phyloP scores from a whole-genome alignment of 2,329 filamentous ascomycete genomes.

The Aspergillus eucalypticola region DNA sequence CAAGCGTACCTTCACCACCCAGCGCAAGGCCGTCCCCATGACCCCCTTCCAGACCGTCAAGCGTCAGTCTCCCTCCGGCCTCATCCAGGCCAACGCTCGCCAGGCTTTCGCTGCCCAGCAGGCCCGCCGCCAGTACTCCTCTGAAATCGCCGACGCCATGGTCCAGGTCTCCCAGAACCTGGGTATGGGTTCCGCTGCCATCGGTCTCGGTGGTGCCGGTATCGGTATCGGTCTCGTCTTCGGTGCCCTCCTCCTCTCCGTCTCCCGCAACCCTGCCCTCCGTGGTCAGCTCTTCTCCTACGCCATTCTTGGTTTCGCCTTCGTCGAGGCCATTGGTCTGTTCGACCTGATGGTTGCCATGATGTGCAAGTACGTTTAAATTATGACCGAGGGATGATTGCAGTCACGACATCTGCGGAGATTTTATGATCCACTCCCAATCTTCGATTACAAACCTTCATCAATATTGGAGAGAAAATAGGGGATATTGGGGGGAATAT shows the following conservation, averaged over 20 bases:
- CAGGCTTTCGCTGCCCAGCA: conserved; percentile 59
- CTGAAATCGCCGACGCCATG: conserved; percentile 81
- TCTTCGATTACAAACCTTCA: not conserved
- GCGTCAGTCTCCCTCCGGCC: conserved; percentile 68
- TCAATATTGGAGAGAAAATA: not conserved
- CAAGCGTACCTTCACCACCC: conserved; percentile 67
- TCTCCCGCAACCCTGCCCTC: conserved; percentile 92
- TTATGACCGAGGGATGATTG: conserved; percentile 13
- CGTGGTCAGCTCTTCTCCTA: conserved; percentile 95
- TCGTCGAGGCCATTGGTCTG: conserved; percentile 79
- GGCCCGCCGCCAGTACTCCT: conserved; percentile 76
- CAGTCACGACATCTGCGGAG: conserved; percentile 1
- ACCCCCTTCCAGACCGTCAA: conserved; percentile 71
- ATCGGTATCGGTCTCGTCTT: conserved; percentile 96
- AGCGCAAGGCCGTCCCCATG: conserved; percentile 36
- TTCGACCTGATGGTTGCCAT: conserved; percentile 91
- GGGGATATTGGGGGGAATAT: not conserved
- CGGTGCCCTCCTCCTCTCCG: conserved; percentile 82
- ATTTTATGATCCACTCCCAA: not conserved
- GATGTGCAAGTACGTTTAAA: conserved; percentile 80
- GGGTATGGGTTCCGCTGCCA: conserved; percentile 85
- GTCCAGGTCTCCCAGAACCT: conserved; percentile 90
- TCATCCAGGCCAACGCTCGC: conserved; percentile 67
- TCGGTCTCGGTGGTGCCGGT: conserved; percentile 68
- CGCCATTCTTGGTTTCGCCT: conserved; percentile 93